Evolutionary conservation across 345 rosid genomes (phyloP), one percentile per base, ranked within the genome.

Genomic region (Pugionium cornutum): DNA sequence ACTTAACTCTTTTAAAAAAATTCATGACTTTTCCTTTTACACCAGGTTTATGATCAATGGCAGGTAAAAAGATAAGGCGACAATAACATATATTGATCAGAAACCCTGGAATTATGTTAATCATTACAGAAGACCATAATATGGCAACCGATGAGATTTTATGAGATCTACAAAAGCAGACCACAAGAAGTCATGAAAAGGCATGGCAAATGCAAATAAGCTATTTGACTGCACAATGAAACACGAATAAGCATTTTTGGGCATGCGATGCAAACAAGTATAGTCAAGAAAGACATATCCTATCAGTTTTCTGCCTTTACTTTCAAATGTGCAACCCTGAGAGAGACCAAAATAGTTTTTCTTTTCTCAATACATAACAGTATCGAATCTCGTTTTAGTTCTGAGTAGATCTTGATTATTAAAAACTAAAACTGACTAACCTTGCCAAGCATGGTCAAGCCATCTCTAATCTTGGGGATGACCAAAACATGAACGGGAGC

Each of bases 401-500:
- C 70, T 53, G 28, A 18, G 18, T 18, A 18, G 18, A 18, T 18
- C 18, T 18, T 26, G n/a, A 51, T 1, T 7, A n/a, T 18, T 28
- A 28, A 41, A 35, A 9, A 4, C 6, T 39, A 42, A 28, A 45
- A 26, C 4, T 25, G 37, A 27, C 29, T 48, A 53, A 94, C 99
- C 85, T 88, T 88, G 1, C 89, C 78, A 5, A 88, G 88, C 72
- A 66, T 72, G 25, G 95, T 84, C 66, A 94, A 79, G 45, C 96
- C 97, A 77, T 90, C 91, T 78, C 89, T 83, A 49, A 78, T 28
- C 81, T 90, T 90, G 4, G 97, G 99, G 58, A 94, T 86, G 43
- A 94, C 79, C 56, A 94, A 28, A 79, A 94, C 90, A 73, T 94
- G 99, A 52, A 82, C 90, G n/a, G 96, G 96, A 62, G 99, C 99